These are phyloP conservation scores for Melampsora occidentalis DNA, from an alignment of 1,284 basidiomycete species.

Conservation along the genomic window DNA sequence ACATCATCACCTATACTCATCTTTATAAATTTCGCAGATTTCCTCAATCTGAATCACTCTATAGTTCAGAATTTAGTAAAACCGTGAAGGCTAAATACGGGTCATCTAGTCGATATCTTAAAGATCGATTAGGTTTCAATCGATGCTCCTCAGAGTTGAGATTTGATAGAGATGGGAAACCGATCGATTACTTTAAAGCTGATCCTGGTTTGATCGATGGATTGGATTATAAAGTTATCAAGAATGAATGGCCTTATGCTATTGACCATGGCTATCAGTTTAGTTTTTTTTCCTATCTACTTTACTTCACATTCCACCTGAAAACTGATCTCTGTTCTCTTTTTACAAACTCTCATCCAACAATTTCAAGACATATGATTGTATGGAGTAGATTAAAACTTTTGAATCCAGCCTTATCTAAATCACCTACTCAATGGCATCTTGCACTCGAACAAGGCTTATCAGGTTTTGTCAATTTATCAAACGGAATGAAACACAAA, in stretches of 20 bases:
- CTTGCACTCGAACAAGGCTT: slow-evolving; percentile 8
- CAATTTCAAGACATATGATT: slow-evolving; percentile 13
- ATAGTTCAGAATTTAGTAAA: slow-evolving; percentile 25
- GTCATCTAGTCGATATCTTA: slow-evolving; percentile 14
- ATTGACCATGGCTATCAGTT: slow-evolving; percentile 29
- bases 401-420: slow-evolving; percentile 19
- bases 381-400: slow-evolving; percentile 34
- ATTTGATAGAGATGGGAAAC: not conserved
- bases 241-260: slow-evolving; percentile 39
- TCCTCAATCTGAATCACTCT: slow-evolving; percentile 25
- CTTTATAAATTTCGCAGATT: slow-evolving; percentile 34
- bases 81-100: slow-evolving; percentile 27
- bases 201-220: slow-evolving; percentile 9
- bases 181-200: slow-evolving; percentile 6
- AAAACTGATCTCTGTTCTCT: not conserved
- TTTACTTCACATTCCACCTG: not conserved
- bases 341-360: not conserved
- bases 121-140: slow-evolving; percentile 16
- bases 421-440: not conserved
- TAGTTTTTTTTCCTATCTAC: not conserved
- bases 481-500: not conserved
- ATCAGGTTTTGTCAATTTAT: slow-evolving; percentile 26
- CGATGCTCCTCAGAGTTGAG: not conserved
- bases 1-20: slow-evolving; percentile 13
- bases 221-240: slow-evolving; percentile 26